Evolutionary conservation across 2,329 filamentous ascomycete species (phyloP).

Genomic region (Epichloe gansuensis): DNA sequence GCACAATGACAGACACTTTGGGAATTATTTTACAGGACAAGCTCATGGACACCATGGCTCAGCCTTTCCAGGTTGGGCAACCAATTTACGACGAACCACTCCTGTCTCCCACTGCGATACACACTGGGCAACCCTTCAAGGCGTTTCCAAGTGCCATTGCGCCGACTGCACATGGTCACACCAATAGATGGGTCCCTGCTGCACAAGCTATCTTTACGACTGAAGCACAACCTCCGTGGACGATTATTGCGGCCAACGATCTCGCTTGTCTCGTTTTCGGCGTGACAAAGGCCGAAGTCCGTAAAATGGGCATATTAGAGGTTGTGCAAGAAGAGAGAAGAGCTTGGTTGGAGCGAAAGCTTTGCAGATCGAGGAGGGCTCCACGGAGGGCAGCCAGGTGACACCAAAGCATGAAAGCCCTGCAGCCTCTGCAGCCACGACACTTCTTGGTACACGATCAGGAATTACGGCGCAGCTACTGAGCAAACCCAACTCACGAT

Average conservation of each 20-base stretch:
- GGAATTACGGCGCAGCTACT: slow-evolving; percentile 77
- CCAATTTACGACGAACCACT: slow-evolving; percentile 23
- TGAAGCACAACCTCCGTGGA: slow-evolving; percentile 83
- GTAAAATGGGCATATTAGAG: slow-evolving; percentile 88
- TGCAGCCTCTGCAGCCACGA: slow-evolving; percentile 30
- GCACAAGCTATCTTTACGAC: slow-evolving; percentile 97
- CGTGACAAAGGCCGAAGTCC: slow-evolving; percentile 91
- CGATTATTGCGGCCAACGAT: slow-evolving; percentile 91
- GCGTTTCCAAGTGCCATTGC: slow-evolving; percentile 36
- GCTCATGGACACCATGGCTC: slow-evolving; percentile 72
- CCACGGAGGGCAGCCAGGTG: slow-evolving; percentile 18
- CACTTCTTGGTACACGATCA: slow-evolving; percentile 53
- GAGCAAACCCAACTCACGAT: slow-evolving; percentile 61
- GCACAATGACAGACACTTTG: slow-evolving; percentile 77
- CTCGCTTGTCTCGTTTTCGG: slow-evolving; percentile 95
- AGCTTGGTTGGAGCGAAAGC: slow-evolving; percentile 78
- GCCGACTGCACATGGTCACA: slow-evolving; percentile 68
- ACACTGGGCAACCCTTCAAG: slow-evolving; percentile 27
- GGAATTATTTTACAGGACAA: slow-evolving; percentile 67
- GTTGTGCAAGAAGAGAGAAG: slow-evolving; percentile 84
- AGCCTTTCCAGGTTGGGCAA: slow-evolving; percentile 54
- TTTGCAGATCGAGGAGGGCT: slow-evolving; percentile 40
- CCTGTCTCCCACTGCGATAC: slow-evolving; percentile 31
- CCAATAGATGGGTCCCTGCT: slow-evolving; percentile 78
- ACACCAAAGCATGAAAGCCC: slow-evolving; percentile 24